Conservation (phyloP, 1,284 basidiomycete genomes). For the Pyrrhoderma lamaoense region DNA sequence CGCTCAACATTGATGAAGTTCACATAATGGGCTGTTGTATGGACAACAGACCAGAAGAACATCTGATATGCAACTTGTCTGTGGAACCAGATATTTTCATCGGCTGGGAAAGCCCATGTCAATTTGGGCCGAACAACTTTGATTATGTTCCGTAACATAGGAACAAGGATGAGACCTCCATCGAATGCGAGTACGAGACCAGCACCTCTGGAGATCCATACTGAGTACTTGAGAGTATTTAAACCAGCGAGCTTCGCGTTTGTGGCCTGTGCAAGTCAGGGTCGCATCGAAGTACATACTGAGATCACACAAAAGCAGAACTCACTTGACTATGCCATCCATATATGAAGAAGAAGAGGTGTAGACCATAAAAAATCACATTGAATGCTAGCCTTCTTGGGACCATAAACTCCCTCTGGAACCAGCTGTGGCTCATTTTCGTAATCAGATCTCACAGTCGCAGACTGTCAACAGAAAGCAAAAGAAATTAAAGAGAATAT, state of each 20-base stretch:
- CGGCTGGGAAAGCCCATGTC: constrained; percentile 74
- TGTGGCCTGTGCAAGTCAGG: constrained; percentile 37
- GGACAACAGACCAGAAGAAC: constrained; percentile 81
- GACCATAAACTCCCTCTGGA: constrained; percentile 58
- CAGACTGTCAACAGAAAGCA: constrained; percentile 22
- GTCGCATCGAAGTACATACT: neutral
- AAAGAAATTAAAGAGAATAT: constrained; percentile 22
- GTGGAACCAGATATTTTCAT: constrained; percentile 92
- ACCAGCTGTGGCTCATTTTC: constrained; percentile 53
- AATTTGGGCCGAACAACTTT: constrained; percentile 71
- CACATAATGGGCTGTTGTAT: constrained; percentile 85
- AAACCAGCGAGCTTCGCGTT: constrained; percentile 61
- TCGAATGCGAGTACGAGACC: constrained; percentile 80
- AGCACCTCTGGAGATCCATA: constrained; percentile 82
- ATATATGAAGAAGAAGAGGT: constrained; percentile 63
- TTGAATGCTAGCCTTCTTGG: constrained; percentile 64
- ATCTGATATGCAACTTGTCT: constrained; percentile 86
- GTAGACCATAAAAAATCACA: constrained; percentile 68
- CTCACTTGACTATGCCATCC: constrained; percentile 75
- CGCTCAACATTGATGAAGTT: constrained; percentile 85
- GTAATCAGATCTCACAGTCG: constrained; percentile 17
- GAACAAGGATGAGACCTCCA: constrained; percentile 75
- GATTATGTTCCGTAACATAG: constrained; percentile 80
- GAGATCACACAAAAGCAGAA: neutral
- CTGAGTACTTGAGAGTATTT: constrained; percentile 70